Percentiles rank a stretch among this genome's conserved stretches.
phyloP scores from a whole-genome alignment of 2,329 filamentous ascomycete genomes.

The Lasiodiplodia sp. region DNA sequence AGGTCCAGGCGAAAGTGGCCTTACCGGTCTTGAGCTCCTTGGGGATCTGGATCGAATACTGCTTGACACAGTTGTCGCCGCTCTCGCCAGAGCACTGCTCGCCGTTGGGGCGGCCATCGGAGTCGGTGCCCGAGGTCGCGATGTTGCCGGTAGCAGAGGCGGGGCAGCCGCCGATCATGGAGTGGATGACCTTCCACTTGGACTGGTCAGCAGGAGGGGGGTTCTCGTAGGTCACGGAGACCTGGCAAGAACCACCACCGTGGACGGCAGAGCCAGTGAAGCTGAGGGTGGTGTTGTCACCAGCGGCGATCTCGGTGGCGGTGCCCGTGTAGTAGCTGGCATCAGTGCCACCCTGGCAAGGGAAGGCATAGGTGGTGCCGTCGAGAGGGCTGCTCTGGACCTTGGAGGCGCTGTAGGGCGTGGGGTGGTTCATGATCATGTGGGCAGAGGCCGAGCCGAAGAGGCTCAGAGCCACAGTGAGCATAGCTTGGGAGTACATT shows the following conservation, averaged over 20 bases:
- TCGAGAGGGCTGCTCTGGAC: constrained; percentile 70
- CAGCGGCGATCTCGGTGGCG: constrained; percentile 66
- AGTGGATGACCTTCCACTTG: constrained; percentile 89
- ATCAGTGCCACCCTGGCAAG: constrained; percentile 74
- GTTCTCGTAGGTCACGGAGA: constrained; percentile 82
- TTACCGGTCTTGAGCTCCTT: constrained; percentile 72
- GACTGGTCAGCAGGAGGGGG: constrained; percentile 60
- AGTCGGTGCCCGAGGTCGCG: constrained; percentile 41
- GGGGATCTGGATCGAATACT: constrained; percentile 75
- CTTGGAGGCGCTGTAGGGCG: constrained; percentile 64
- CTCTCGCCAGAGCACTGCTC: constrained; percentile 31
- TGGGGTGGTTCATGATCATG: constrained; percentile 74
- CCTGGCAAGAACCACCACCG: constrained; percentile 90
- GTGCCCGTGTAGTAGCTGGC: constrained; percentile 47
- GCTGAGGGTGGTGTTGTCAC: constrained; percentile 41
- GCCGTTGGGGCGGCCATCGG: constrained; percentile 29
- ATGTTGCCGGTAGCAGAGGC: constrained; percentile 66
- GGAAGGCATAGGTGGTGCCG: constrained; percentile 71
- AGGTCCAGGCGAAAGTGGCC: constrained; percentile 86
- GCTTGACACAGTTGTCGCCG: constrained; percentile 49
- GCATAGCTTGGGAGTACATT: constrained; percentile 59
- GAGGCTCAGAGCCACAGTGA: constrained; percentile 57
- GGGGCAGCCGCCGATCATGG: constrained; percentile 85
- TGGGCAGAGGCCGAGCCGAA: constrained; percentile 73
- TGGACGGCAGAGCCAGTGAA: constrained; percentile 69